Evolutionary conservation across 345 rosid genomes (phyloP), one percentile per base, ranked within the genome.

Genomic region (Gossypium herbaceum): DNA sequence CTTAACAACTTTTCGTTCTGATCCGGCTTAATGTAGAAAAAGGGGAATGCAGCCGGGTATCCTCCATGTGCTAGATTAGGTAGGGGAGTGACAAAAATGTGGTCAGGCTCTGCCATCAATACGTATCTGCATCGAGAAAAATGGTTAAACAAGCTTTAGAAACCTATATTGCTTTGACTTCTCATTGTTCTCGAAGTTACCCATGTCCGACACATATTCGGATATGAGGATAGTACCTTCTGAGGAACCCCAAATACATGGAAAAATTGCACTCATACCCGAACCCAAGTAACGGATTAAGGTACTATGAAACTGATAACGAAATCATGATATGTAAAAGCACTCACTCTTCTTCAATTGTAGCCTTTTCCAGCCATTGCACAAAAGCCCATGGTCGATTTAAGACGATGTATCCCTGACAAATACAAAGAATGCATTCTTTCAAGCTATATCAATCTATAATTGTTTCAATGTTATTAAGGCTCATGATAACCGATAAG

Each of bases 311-410:
- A 62, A 71, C 34, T 19, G 22, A 73, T 24, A 61, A 63, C 20
- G 19, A 68, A 59, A 68, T n/a, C 44, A 63, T 34, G 41, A 62
- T 57, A 60, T 29, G 64, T 25, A 65, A 44, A 63, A 54, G 68
- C 58, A 76, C 95, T 88, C 86, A 94, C 98, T 92, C 97, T 88
- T 92, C 98, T 79, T 87, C 85, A 47, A 94, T 92, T 56, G 85
- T 85, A 67, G 97, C 92, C 81, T 88, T 94, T 76, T 90, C 94
- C 79, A 94, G 90, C 97, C 97, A 92, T 56, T 92, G 98, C 74
- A 90, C 97, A 68, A 94, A 94, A 4, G 98, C 98, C 97, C 98
- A 94, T 34, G 98, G 98, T 79, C 98, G 89, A 78, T 94, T 92
- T 75, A 94, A 84, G 76, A 94, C 98, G 69, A 92, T 85, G 79